Evolutionary conservation across 2,329 filamentous ascomycete species (phyloP).

Genomic region (Aschersonia sp.): DNA sequence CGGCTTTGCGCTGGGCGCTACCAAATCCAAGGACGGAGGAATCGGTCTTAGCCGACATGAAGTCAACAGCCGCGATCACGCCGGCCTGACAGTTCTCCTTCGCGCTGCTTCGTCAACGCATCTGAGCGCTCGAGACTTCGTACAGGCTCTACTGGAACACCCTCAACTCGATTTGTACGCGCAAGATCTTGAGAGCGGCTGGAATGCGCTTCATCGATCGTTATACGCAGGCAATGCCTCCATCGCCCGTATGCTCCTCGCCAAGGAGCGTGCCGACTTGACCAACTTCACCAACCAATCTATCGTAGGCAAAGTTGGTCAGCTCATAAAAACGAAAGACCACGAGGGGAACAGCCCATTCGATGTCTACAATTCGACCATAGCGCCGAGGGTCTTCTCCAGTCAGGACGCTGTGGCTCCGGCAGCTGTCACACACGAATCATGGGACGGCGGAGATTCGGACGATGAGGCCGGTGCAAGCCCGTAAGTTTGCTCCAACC

Average conservation of each 20-base stretch:
- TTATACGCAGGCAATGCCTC: conserved; percentile 82
- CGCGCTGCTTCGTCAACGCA: conserved; percentile 67
- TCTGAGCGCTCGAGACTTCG: conserved; percentile 57
- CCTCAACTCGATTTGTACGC: conserved; percentile 73
- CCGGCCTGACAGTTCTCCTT: conserved; percentile 71
- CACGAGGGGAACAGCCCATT: conserved; percentile 90
- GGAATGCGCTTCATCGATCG: conserved; percentile 87
- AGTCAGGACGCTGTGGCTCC: conserved; percentile 6
- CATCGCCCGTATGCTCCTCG: conserved; percentile 69
- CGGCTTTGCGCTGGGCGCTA: conserved; percentile 28
- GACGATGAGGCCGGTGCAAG: conserved; percentile 7
- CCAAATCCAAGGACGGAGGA: conserved; percentile 29
- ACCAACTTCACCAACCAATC: conserved; percentile 40
- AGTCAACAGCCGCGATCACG: conserved; percentile 71
- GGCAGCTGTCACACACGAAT: conserved; percentile 33
- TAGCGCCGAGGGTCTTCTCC: conserved; percentile 44
- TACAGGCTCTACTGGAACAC: conserved; percentile 65
- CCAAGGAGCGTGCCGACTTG: conserved; percentile 56
- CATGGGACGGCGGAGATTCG: conserved; percentile 41
- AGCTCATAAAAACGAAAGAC: conserved; percentile 89
- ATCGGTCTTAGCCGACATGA: conserved; percentile 42
- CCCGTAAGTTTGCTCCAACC: background rate
- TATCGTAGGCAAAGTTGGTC: conserved; percentile 48
- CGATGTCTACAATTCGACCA: conserved; percentile 80
- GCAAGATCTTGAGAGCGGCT: conserved; percentile 84